Evolutionary conservation across 768 basidiomycete genomes (phyloP), one percentile per base, ranked within the genome.

Genomic region (Mycena rebaudengoi): DNA sequence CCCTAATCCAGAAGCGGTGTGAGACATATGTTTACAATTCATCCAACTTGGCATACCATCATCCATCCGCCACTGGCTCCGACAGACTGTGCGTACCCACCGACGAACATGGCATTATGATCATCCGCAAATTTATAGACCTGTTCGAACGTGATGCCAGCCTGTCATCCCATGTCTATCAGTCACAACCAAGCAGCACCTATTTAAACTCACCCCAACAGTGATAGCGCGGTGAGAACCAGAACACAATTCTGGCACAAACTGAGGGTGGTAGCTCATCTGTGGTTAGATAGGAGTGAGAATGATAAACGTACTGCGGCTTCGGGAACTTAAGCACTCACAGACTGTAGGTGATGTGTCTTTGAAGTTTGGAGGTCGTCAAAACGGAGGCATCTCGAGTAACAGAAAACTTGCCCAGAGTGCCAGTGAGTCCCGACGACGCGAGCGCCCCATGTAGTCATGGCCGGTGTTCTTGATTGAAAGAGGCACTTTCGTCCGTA

Each of bases 381-480:
- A 44, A 41, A 51, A 20, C 26, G 28, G 44, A 60, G n/a, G n/a
- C n/a, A n/a, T n/a, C 28, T 43, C n/a, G 30, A 41, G n/a, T 37
- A 37, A 37, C n/a, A 51, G 29, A 28, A 50, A 28, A 10, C 48
- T 16, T 28, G 44, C 58, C 58, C 58, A 60, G 49, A 60, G 58
- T 4, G 39, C 58, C 32, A 60, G 35, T 37, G 58, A 60, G 49
- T 60, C 44, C 18, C 26, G 33, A 46, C 30, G 39, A 32, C 33
- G 32, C 25, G 58, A 60, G 37, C 58, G 58, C 21, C 58, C 49
- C 23, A 60, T 43, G 23, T 46, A 51, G 49, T 60, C 58, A 43
- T 60, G 58, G 25, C 58, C 58, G 39, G 58, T 60, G 41, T 60
- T 60, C 58, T 60, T 60, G 48, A 60, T 51, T 41, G 58, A 60